Percentiles rank a stretch among this genome's conserved stretches.
These are phyloP conservation scores for Tranzscheliella williamsii DNA, from an alignment of 1,284 basidiomycete genomes.

Conservation along the genomic window DNA sequence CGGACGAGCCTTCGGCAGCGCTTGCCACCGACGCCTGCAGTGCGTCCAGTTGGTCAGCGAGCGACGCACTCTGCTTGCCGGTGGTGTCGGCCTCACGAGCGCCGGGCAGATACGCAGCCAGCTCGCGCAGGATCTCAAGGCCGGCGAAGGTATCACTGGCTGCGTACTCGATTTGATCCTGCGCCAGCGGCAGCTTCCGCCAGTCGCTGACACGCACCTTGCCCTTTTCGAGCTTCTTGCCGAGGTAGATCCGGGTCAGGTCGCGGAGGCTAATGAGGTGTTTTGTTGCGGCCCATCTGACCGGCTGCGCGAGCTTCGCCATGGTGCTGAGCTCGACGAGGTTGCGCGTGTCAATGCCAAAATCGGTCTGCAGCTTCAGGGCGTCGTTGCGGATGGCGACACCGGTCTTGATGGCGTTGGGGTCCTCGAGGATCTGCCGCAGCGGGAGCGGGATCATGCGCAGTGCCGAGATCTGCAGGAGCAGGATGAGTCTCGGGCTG, in stretches of 20 bases:
- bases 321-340: slow-evolving; percentile 40
- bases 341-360: slow-evolving; percentile 24
- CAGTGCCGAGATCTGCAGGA: slow-evolving; percentile 45
- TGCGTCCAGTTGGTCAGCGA: slow-evolving; percentile 7
- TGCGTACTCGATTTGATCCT: slow-evolving; percentile 47
- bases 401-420: slow-evolving; percentile 40
- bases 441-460: slow-evolving; percentile 7
- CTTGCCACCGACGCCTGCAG: not conserved
- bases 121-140: slow-evolving; percentile 40
- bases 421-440: slow-evolving; percentile 26
- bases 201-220: slow-evolving; percentile 38
- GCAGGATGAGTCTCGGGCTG: slow-evolving; percentile 21
- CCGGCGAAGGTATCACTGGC: slow-evolving; percentile 47
- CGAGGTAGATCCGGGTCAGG: slow-evolving; percentile 41
- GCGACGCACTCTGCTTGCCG: not conserved
- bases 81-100: not conserved
- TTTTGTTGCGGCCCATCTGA: slow-evolving; percentile 12
- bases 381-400: slow-evolving; percentile 47
- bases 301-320: slow-evolving; percentile 32
- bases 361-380: slow-evolving; percentile 47
- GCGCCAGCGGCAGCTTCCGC: slow-evolving; percentile 19
- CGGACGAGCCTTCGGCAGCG: not conserved
- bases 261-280: slow-evolving; percentile 44
- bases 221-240: slow-evolving; percentile 36
- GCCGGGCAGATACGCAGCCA: slow-evolving; percentile 9